Base-by-base conservation (phyloP, 768 basidiomycete genomes). In the Termitomyces sp. region DNA sequence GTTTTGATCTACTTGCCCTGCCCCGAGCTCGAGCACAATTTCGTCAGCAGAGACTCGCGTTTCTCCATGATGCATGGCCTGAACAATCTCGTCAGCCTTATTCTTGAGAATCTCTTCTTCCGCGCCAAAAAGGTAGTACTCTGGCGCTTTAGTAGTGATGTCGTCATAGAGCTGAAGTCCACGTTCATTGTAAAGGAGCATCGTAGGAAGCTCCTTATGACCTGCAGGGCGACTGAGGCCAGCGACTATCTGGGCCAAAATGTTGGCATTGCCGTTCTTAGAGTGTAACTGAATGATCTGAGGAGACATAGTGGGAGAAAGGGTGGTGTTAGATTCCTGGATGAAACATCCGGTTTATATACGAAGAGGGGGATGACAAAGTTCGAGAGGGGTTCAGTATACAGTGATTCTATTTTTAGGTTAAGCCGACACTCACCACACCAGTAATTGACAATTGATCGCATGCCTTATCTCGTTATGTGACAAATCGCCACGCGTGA, bases 121-220 rank as follows among this genome's bases (percentile, higher is more conserved):
- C 0, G 91, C 91, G 3, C 76, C 72, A 69, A 95, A 99, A 35
- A 94, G 78, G 67, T 98, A 98, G 68, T 99, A 99, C 64, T 93
- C 89, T 11, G 80, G 76, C 1, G 79, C 87, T 28, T 83, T 73
- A 8, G 86, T 88, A 2, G 93, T 94, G 48, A 95, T 89, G 39
- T 82, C 77, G 72, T 95, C 94, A 73, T 94, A 96, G 16, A 94
- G 76, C 69, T 84, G 79, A 54, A 99, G 76, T 0, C 97, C 97
- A 21, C 74, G 78, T 65, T 95, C 89, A 61, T 94, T 85, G 72
- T 98, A 98, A 10, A 97, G 77, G 11, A 94, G 78, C 68, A 91
- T 73, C 0, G 92, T 94, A 7, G 94, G 93, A 21, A 97, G 70
- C 27, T 77, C 73, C 68, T 85, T 88, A 60, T 80, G 68, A 47